Evolutionary conservation across 768 basidiomycete species (phyloP).

Genomic region (Trametes coccinea): DNA sequence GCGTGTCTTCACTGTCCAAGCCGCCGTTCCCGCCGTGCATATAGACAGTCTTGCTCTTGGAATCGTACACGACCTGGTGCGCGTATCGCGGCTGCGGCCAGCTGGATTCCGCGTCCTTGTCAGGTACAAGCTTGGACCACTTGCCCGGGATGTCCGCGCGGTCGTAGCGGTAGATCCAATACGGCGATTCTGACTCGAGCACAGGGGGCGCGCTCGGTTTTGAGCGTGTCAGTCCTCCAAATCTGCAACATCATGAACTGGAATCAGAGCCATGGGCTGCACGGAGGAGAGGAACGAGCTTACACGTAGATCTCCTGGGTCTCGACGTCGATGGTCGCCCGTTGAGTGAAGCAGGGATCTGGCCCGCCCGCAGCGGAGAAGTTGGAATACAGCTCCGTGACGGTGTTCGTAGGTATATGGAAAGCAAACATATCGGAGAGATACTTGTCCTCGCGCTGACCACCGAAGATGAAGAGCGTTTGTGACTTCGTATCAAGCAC

Average conservation of each 20-base stretch:
- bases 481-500: slow-evolving; percentile 61
- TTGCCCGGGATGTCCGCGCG: slow-evolving; percentile 51
- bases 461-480: slow-evolving; percentile 72
- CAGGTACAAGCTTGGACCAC: slow-evolving; percentile 61
- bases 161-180: slow-evolving; percentile 70
- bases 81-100: slow-evolving; percentile 69
- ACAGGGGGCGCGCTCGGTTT: slow-evolving; percentile 42
- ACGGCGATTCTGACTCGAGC: slow-evolving; percentile 49
- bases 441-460: slow-evolving; percentile 65
- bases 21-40: slow-evolving; percentile 82
- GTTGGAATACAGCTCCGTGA: slow-evolving; percentile 63
- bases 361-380: slow-evolving; percentile 64
- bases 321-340: slow-evolving; percentile 66
- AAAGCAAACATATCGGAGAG: slow-evolving; percentile 78
- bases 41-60: slow-evolving; percentile 53
- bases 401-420: slow-evolving; percentile 57
- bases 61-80: slow-evolving; percentile 77
- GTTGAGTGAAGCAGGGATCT: slow-evolving; percentile 70
- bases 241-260: slow-evolving; percentile 37
- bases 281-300: slow-evolving; percentile 24
- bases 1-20: slow-evolving; percentile 26
- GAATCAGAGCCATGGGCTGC: background rate
- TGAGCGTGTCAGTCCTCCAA: slow-evolving; percentile 59
- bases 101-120: slow-evolving; percentile 25
- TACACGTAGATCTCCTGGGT: slow-evolving; percentile 75